Percentiles rank a stretch among this genome's conserved stretches.
Evolutionary conservation across 192 early-diverging fungal species (phyloP).

Genomic region (Diversispora epigaea): DNA sequence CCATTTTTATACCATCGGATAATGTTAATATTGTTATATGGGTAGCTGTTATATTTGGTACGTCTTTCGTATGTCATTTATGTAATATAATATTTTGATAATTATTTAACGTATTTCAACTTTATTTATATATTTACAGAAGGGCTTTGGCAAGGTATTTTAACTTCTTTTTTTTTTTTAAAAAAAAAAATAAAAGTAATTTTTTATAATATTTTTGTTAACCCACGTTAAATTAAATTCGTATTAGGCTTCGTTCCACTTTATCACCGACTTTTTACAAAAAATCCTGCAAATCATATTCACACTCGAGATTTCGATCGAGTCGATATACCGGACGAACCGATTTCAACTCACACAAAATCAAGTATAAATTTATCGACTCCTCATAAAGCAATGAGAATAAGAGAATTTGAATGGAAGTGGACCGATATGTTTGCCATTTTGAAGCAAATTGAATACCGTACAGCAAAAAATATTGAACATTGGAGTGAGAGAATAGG

Average conservation of each 20-base stretch:
- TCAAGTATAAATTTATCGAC: background rate
- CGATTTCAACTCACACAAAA: background rate
- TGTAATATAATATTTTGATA: too few relatives aligned
- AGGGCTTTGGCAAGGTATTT: too few relatives aligned
- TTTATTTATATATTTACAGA: too few relatives aligned
- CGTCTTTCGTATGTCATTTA: too few relatives aligned
- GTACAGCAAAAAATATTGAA: conserved; percentile 44
- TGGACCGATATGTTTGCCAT: conserved; percentile 17
- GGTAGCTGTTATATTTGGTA: conserved; percentile 16
- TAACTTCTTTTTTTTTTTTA: background rate
- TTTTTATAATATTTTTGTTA: background rate
- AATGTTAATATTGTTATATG: background rate
- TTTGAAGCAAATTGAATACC: conserved; percentile 13
- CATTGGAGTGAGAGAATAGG: conserved; percentile 43
- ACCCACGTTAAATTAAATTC: background rate
- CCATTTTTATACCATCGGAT: background rate
- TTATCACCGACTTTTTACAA: background rate
- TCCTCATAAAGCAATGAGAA: conserved; percentile 25
- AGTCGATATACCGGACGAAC: background rate
- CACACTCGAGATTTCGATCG: too few relatives aligned
- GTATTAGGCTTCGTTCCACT: background rate
- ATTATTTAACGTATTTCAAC: too few relatives aligned
- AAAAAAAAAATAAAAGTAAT: background rate
- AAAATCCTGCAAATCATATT: background rate
- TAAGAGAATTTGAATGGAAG: conserved; percentile 29